Evolutionary conservation across 2,329 filamentous ascomycete species (phyloP), one percentile per base, ranked within the genome.

Genomic region (Ciborinia camelliae): DNA sequence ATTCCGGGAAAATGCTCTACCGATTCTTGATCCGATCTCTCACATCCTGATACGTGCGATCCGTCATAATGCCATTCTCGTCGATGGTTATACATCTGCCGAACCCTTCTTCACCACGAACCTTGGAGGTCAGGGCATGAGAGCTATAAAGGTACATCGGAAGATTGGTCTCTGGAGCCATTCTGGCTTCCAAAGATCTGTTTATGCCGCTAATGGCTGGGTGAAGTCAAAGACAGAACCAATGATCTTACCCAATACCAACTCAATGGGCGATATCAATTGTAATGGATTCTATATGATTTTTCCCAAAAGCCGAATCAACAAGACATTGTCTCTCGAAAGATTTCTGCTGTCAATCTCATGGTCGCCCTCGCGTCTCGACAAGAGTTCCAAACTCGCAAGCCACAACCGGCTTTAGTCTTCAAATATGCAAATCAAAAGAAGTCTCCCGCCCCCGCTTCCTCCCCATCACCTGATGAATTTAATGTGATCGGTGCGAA

Each of bases 1-100:
- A 10, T 71, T 71, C 58, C 23, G 62, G 18, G 65, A 72, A 53
- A 67, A 69, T 45, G 43, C 64, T 41, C 62, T 67, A 30, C 65
- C 69, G 18, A 71, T 71, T 48, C 68, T 72, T 41, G 71, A 55
- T 51, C 69, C 67, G 28, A 68, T 72, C 66, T 66, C 61, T 43
- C 37, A 71, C 18, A 66, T 72, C 26, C 62, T 71, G 41, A 58
- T 61, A 47, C 58, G 61, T n/a, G 63, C 65, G 26, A 68, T 71
- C 58, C 57, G 63, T 20, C 66, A 71, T 55, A 32, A 68, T 47
- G 55, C 62, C 28, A 67, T 71, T 62, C 57, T 68, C 15, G 63
- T 70, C 45, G 62, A 69, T 15, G 59, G 66, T 48, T 70, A 68
- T 45, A 66, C 30, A 26, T 64, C 69, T 12, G 64, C 69, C 41